These are phyloP conservation scores for Ophiostoma tasmaniense DNA, from an alignment of 2,329 filamentous ascomycete species.

Conservation along the genomic window DNA sequence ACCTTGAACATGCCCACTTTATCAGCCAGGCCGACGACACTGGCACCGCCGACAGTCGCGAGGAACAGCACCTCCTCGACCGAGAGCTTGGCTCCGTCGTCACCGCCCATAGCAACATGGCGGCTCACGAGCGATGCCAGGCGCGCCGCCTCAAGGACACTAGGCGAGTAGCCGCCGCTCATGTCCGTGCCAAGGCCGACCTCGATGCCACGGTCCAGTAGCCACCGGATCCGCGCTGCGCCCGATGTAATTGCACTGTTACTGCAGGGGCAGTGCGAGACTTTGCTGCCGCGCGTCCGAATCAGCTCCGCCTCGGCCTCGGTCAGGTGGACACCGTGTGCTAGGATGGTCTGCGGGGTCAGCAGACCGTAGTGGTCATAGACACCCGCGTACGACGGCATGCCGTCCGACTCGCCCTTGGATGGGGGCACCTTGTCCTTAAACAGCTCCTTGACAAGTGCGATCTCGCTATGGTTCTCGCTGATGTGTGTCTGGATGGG, in stretches of 20 bases:
- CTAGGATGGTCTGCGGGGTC: conserved; percentile 66
- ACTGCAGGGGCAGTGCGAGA: conserved; percentile 80
- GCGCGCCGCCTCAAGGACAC: conserved; percentile 72
- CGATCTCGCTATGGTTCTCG: conserved; percentile 69
- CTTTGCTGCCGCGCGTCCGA: conserved; percentile 50
- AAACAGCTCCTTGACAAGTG: conserved; percentile 64
- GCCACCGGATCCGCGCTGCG: conserved; percentile 61
- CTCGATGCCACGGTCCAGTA: conserved; percentile 65
- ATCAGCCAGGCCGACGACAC: conserved; percentile 64
- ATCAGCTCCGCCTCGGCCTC: conserved; percentile 59
- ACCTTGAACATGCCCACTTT: conserved; percentile 73
- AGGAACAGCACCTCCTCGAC: conserved; percentile 82
- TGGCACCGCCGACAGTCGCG: conserved; percentile 78
- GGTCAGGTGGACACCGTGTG: conserved; percentile 72
- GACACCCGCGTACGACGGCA: conserved; percentile 59
- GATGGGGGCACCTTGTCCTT: conserved; percentile 30
- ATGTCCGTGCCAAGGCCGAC: conserved; percentile 89
- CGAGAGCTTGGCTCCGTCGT: conserved; percentile 57
- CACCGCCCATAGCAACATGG: conserved; percentile 52
- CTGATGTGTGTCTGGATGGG: conserved; percentile 84
- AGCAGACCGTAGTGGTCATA: conserved; percentile 70
- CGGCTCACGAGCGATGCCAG: conserved; percentile 73
- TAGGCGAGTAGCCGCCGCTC: conserved; percentile 75
- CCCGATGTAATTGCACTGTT: conserved; percentile 80
- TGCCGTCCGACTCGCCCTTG: conserved; percentile 23